Base-by-base conservation (phyloP, 768 basidiomycete genomes). In the Naganishia randhawae region DNA sequence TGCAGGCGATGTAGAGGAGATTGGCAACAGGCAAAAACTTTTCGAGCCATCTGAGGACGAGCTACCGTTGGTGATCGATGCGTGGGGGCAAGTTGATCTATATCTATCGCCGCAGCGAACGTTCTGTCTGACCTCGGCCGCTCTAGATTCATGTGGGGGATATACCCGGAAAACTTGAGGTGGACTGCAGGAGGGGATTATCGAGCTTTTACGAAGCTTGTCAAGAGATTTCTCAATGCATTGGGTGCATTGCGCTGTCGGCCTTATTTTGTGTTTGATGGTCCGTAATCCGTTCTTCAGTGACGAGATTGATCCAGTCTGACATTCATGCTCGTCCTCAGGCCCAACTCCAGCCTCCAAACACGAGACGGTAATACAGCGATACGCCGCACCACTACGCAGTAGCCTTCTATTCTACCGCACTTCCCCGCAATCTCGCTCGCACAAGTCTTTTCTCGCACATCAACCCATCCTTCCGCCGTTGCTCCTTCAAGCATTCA, bases 181-280 rank as follows among this genome's bases (percentile, higher is more conserved):
- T 78, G 75, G 76, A 72, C 77, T 0, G 74, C 75, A 10, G 79
- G 79, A 16, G 80, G 80, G 63, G 79, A 80, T 37, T 77, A 79
- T 65, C 66, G 76, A 2, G 61, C 72, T 2, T 79, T 76, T 67
- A 77, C 75, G 33, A 53, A 71, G n/a, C 51, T 78, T 1, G 67
- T 77, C 2, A 71, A 71, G 62, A 65, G 70, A 32, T 42, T 77
- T 22, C 55, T 79, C 25, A 68, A 67, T 14, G 71, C 72, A 16
- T 78, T 77, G 75, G 66, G 74, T 37, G 66, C 65, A 9, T 73
- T 79, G 0, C 78, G 76, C 6, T 65, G 80, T 39, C 76, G 78
- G 52, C 76, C 76, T 3, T 72, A 72, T 33, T 76, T 81, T 39
- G 76, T 80, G 39, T 80, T 79, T 69, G 80, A 81, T 65, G 80